phyloP scores from a whole-genome alignment of 495 filamentous ascomycete genomes.

The Aspergillus sclerotioniger region DNA sequence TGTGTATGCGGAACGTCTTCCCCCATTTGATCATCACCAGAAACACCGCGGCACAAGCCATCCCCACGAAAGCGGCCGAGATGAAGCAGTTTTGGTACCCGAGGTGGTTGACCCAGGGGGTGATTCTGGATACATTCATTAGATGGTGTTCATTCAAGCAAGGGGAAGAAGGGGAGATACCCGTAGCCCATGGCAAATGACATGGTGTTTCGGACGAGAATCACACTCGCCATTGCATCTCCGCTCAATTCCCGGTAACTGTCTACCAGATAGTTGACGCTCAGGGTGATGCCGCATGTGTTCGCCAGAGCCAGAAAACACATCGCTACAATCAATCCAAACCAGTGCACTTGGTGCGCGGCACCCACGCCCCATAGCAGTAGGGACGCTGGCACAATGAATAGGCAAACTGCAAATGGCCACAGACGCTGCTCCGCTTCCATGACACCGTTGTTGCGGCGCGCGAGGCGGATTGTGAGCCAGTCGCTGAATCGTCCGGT shows the following conservation, averaged over 20 bases:
- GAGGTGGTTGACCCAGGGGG: conserved; percentile 59
- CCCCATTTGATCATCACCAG: conserved; percentile 57
- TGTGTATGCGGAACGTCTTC: conserved; percentile 38
- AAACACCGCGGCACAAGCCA: conserved; percentile 54
- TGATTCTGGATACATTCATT: conserved; percentile 43
- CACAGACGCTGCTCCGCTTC: conserved; percentile 64
- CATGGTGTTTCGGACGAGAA: conserved; percentile 67
- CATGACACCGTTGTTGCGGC: conserved; percentile 60
- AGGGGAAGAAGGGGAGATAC: conserved; percentile 22
- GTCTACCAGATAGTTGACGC: conserved; percentile 62
- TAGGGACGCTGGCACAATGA: conserved; percentile 56
- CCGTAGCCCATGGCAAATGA: conserved; percentile 58
- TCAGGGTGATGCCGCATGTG: conserved; percentile 57
- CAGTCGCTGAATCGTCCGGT: conserved; percentile 59
- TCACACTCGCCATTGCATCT: conserved; percentile 62
- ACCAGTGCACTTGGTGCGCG: conserved; percentile 59
- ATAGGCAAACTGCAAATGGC: conserved; percentile 54
- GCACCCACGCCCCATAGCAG: conserved; percentile 71
- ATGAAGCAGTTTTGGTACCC: conserved; percentile 65
- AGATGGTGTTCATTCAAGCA: background rate
- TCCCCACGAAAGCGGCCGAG: conserved; percentile 56
- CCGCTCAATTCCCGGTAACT: conserved; percentile 62
- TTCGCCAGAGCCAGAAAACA: conserved; percentile 56
- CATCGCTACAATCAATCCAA: conserved; percentile 63
- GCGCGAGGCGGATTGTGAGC: conserved; percentile 55